phyloP scores from a whole-genome alignment of 768 basidiomycete species.

The Collybia sordida region DNA sequence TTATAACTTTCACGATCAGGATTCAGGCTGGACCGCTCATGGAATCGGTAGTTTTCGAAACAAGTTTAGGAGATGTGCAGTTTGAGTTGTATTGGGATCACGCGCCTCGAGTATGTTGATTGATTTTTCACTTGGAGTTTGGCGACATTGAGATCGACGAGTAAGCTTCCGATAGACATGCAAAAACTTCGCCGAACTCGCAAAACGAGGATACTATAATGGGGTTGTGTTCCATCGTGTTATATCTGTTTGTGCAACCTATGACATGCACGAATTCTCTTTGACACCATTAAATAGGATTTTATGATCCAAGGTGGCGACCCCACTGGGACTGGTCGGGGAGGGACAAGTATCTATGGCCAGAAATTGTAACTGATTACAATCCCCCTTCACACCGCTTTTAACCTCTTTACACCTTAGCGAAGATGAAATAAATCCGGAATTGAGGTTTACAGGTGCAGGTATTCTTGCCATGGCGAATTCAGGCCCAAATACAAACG shows the following conservation, averaged over 20 bases:
- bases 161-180: constrained; percentile 72
- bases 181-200: constrained; percentile 90
- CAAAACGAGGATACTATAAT: constrained; percentile 93
- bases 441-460: constrained; percentile 91
- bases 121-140: constrained; percentile 5
- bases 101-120: constrained; percentile 65
- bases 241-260: constrained; percentile 58
- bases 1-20: neutral
- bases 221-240: constrained; percentile 89
- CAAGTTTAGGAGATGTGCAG: constrained; percentile 82
- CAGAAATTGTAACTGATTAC: constrained; percentile 70
- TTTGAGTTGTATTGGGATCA: constrained; percentile 94
- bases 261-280: neutral
- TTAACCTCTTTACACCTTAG: constrained; percentile 33
- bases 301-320: constrained; percentile 98
- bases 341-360: constrained; percentile 87
- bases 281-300: constrained; percentile 47
- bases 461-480: constrained; percentile 98
- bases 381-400: neutral
- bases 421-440: constrained; percentile 89
- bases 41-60: constrained; percentile 75
- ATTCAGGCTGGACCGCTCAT: constrained; percentile 9
- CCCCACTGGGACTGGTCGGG: constrained; percentile 93
- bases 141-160: constrained; percentile 15
- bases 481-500: constrained; percentile 91